These are phyloP conservation scores for Vitis rupestris DNA, from an alignment of 164 flowering plant species.

Conservation along the genomic window DNA sequence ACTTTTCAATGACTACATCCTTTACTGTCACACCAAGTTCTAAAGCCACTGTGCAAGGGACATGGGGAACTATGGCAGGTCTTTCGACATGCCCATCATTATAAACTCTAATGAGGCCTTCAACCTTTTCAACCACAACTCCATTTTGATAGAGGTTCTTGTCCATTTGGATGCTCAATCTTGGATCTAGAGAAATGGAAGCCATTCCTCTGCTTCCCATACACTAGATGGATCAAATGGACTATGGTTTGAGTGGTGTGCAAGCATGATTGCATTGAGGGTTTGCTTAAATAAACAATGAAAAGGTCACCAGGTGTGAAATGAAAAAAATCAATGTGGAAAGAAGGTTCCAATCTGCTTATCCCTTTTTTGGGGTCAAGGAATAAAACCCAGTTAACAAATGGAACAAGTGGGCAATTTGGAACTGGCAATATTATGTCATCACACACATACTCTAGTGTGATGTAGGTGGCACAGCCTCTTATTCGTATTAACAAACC, in stretches of 20 bases:
- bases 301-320: too few species aligned
- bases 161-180: conserved; percentile 13
- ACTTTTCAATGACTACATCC: conserved; percentile 33
- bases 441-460: not conserved
- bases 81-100: conserved; percentile 39
- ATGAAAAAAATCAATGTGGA: too few species aligned
- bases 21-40: conserved; percentile 12
- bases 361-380: too few species aligned
- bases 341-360: too few species aligned
- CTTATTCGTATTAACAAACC: not conserved
- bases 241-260: too few species aligned
- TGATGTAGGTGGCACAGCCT: not conserved
- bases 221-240: not conserved
- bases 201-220: conserved; percentile 20
- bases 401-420: conserved; percentile 9
- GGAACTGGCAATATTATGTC: not conserved
- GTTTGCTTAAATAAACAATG: too few species aligned
- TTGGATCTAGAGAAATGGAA: conserved; percentile 22
- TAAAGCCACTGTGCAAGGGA: conserved; percentile 11
- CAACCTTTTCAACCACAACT: conserved; percentile 34
- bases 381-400: too few species aligned
- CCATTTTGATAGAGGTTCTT: conserved; percentile 10
- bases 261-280: too few species aligned
- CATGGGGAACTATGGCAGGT: conserved; percentile 23
- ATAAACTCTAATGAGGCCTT: conserved; percentile 41